Evolutionary conservation across 768 basidiomycete species (phyloP), one percentile per base, ranked within the genome.

Genomic region (Lyophyllum shimeji): DNA sequence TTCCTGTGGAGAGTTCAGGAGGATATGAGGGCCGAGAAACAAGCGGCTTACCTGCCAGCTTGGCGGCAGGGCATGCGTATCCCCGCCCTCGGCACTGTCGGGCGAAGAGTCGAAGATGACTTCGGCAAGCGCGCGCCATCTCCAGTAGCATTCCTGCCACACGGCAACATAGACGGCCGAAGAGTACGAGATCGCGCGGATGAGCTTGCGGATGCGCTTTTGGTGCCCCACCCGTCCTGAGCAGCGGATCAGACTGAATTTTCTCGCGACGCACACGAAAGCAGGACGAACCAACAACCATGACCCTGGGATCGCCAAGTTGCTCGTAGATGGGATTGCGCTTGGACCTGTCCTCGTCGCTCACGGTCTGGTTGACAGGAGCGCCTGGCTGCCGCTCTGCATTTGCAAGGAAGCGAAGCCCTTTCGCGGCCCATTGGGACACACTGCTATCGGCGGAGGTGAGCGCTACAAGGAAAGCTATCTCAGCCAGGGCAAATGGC

Each of bases 71-170:
- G 56, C 46, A 45, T 61, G 58, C 31, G 25, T 70, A 63, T 55
- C 68, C 64, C 5, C 65, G 67, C 20, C 69, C 65, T 56, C 64
- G 59, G 68, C 47, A 40, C 64, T 59, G 61, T 76, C 74, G 18
- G 65, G 67, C 18, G 72, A 52, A 7, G 63, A 59, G 15, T 75
- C 79, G 58, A 79, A 76, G 44, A 87, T 73, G 47, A 79, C 72
- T 64, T 89, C 88, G 13, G 82, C 82, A 43, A 93, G 69, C 5
- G 75, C 71, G 24, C 78, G 76, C 90, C 90, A 93, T 46, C 90
- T 77, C 74, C 81, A 86, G 67, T 87, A 93, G 57, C 84, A 87
- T 64, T 94, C 92, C 59, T 87, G 78, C 92, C 92, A 95, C 2
- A 90, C 86, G 0, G 87, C 89, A 20, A 89, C 74, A 50, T 90